phyloP scores from a whole-genome alignment of 495 filamentous ascomycete species.

The Xylaria castorea region DNA sequence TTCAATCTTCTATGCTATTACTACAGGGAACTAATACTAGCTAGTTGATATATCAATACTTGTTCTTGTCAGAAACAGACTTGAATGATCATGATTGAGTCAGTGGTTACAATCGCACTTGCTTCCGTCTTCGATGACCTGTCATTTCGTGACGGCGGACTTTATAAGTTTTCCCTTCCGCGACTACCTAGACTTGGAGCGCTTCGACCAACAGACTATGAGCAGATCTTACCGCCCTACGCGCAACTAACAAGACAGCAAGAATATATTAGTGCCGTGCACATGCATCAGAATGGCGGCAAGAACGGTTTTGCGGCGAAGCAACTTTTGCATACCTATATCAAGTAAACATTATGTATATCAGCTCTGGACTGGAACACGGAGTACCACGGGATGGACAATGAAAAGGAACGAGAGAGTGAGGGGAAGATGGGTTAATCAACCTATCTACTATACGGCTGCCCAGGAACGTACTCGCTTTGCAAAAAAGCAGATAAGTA shows the following conservation, averaged over 20 bases:
- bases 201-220: not conserved
- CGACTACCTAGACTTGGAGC: not conserved
- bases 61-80: not conserved
- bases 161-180: not conserved
- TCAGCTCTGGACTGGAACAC: not conserved
- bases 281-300: not conserved
- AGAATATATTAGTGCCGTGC: not conserved
- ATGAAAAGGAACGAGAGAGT: not conserved
- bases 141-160: not conserved
- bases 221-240: not conserved
- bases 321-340: not conserved
- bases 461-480: not conserved
- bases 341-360: not conserved
- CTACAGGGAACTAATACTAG: not conserved
- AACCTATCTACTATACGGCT: not conserved
- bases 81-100: not conserved
- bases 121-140: not conserved
- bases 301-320: not conserved
- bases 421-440: not conserved
- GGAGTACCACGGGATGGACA: not conserved
- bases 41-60: not conserved
- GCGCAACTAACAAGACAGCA: not conserved
- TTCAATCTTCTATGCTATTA: not conserved
- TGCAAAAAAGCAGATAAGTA: not conserved
- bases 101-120: not conserved